Evolutionary conservation across 768 basidiomycete species (phyloP).

Genomic region (Dentipellis sp.): DNA sequence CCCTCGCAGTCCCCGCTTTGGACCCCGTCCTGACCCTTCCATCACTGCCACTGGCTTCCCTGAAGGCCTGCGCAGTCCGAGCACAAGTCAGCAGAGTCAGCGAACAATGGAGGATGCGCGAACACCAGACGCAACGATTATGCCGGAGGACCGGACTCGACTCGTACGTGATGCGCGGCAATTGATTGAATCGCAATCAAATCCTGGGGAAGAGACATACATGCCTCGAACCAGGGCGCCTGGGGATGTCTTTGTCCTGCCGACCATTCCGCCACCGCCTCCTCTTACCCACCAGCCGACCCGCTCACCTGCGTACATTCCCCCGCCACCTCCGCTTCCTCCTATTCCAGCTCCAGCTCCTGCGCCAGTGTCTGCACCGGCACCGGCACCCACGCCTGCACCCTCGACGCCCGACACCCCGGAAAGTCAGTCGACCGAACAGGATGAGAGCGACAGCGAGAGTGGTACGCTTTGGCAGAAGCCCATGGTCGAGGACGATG

Average conservation of each 20-base stretch:
- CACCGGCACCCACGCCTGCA: background rate
- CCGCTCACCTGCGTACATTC: constrained; percentile 7
- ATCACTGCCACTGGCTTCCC: background rate
- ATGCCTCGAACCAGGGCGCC: background rate
- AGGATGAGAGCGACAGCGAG: constrained; percentile 44
- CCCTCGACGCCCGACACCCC: constrained; percentile 9
- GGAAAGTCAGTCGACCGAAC: constrained; percentile 12
- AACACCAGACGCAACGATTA: constrained; percentile 7
- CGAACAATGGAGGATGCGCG: constrained; percentile 12
- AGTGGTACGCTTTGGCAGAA: constrained; percentile 38
- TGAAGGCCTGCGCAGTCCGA: constrained; percentile 3
- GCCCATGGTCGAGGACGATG: constrained; percentile 22
- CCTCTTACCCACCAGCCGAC: constrained; percentile 6
- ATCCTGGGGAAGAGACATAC: constrained; percentile 10
- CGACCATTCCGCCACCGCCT: constrained; percentile 6
- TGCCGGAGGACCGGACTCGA: constrained; percentile 9
- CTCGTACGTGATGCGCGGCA: constrained; percentile 6
- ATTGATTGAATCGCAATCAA: constrained; percentile 9
- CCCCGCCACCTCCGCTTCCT: constrained; percentile 10
- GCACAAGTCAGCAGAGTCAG: constrained; percentile 1
- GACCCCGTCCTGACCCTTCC: constrained; percentile 8
- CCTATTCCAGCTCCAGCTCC: constrained; percentile 5
- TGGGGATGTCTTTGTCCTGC: constrained; percentile 9
- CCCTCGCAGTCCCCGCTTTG: constrained; percentile 32
- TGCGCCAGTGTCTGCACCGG: constrained; percentile 3